Evolutionary conservation across 176 grass and related monocot genomes (phyloP).

Genomic region (Tuctoria greenei): DNA sequence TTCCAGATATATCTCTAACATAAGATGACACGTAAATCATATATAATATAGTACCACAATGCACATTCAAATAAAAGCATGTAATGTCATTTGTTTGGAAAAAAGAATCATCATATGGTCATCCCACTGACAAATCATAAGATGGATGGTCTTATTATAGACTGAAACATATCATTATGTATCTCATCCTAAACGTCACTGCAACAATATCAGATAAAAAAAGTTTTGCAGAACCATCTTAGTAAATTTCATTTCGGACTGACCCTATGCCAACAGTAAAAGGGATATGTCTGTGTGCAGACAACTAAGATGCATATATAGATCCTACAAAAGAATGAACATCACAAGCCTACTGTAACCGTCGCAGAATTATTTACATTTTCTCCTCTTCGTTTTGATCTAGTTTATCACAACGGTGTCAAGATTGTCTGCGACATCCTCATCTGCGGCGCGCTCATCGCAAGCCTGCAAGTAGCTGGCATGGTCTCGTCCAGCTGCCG

Average conservation of each 20-base stretch:
- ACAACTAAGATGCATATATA: slow-evolving; percentile 17
- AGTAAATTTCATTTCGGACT: slow-evolving; percentile 12
- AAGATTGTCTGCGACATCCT: slow-evolving; percentile 54
- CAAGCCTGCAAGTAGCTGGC: slow-evolving; percentile 34
- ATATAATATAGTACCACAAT: too few relatives aligned
- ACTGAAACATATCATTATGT: background rate
- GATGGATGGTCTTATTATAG: background rate
- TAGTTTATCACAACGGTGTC: slow-evolving; percentile 53
- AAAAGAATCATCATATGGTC: too few relatives aligned
- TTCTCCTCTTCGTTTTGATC: background rate
- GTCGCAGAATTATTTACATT: slow-evolving; percentile 52
- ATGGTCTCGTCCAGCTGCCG: slow-evolving; percentile 34
- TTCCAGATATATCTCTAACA: too few relatives aligned
- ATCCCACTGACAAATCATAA: background rate
- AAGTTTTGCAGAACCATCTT: background rate
- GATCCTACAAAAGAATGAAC: slow-evolving; percentile 47
- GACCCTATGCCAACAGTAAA: slow-evolving; percentile 3
- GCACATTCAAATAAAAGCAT: too few relatives aligned
- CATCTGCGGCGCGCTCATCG: slow-evolving; percentile 45
- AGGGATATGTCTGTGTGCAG: background rate
- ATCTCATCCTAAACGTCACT: slow-evolving; percentile 10
- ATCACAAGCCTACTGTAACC: slow-evolving; percentile 15
- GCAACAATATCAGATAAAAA: background rate
- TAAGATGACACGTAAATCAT: too few relatives aligned
- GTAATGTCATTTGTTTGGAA: too few relatives aligned